These are phyloP conservation scores for Kodamaea nitidulidarum DNA, from an alignment of 805 yeast genomes.

Conservation along the genomic window DNA sequence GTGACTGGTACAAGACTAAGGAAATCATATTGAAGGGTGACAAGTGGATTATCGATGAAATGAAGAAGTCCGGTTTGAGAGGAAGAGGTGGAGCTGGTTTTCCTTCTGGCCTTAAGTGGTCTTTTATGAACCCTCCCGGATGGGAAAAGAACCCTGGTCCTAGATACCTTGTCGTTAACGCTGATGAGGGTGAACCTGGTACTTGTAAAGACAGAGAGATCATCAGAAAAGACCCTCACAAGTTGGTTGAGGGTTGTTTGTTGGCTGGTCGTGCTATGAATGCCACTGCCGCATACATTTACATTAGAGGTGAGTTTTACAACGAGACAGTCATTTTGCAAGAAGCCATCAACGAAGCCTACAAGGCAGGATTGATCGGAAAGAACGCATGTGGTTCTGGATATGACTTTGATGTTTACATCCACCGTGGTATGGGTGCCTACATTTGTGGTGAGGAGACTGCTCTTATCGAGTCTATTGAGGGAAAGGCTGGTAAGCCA, in stretches of 20 bases:
- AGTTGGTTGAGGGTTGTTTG: conserved; percentile 87
- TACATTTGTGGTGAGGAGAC: conserved; percentile 93
- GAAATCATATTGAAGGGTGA: conserved; percentile 81
- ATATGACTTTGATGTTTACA: conserved; percentile 73
- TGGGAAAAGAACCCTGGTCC: conserved; percentile 93
- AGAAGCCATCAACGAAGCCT: conserved; percentile 83
- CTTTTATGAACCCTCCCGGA: conserved; percentile 93
- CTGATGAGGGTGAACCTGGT: conserved; percentile 95
- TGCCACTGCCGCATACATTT: conserved; percentile 88
- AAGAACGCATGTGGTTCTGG: conserved; percentile 87
- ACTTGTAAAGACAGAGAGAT: conserved; percentile 92
- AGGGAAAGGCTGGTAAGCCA: conserved; percentile 93
- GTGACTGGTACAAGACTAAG: conserved; percentile 91
- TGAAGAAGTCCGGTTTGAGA: conserved; percentile 78
- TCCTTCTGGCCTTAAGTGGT: conserved; percentile 89
- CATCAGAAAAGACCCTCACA: conserved; percentile 87
- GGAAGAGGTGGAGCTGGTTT: conserved; percentile 96
- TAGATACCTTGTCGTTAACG: conserved; percentile 82
- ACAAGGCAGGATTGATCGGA: conserved; percentile 74
- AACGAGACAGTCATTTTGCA: conserved; percentile 74
- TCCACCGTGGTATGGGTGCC: conserved; percentile 93
- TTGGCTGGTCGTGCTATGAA: conserved; percentile 90
- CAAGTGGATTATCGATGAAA: conserved; percentile 85
- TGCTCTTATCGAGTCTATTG: conserved; percentile 80
- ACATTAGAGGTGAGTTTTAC: conserved; percentile 87